A percentile compares a stretch with the other conserved stretches of the same genome.
Evolutionary conservation across 192 early-diverging fungal species (phyloP).

Genomic region (Coemansia sp.): DNA sequence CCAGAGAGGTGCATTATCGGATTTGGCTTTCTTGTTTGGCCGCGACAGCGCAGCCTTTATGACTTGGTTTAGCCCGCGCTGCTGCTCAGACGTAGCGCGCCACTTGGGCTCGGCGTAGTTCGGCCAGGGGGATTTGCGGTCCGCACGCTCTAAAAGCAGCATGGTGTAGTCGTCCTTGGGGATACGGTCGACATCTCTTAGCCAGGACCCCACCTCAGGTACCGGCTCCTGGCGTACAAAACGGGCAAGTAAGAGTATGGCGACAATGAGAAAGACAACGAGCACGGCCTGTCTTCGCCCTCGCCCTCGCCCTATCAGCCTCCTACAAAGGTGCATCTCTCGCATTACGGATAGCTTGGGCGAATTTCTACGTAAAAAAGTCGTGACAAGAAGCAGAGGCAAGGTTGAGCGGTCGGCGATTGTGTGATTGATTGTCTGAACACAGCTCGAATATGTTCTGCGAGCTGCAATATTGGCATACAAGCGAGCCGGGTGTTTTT

Average conservation of each 20-base stretch:
- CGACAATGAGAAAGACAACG: not conserved
- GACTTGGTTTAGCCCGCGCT: conserved; percentile 18
- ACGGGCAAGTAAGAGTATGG: not conserved
- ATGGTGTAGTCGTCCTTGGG: conserved; percentile 15
- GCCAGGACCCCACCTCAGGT: conserved; percentile 9
- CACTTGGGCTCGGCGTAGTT: conserved; percentile 12
- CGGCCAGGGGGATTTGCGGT: conserved; percentile 12
- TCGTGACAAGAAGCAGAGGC: not conserved
- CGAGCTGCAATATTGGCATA: no score
- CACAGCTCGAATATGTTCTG: no score
- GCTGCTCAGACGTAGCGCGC: conserved; percentile 27
- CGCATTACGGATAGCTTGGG: not conserved
- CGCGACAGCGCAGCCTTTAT: conserved; percentile 15
- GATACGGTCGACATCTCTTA: conserved; percentile 10
- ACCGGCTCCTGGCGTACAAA: not conserved
- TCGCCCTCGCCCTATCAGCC: not conserved
- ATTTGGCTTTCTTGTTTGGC: not conserved
- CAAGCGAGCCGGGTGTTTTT: no score
- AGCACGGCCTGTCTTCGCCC: not conserved
- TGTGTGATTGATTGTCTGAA: no score
- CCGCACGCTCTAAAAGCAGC: conserved; percentile 2
- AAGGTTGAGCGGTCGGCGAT: not conserved
- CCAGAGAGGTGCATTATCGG: conserved; percentile 23
- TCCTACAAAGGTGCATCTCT: not conserved
- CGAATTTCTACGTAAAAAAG: not conserved